Base-by-base conservation (phyloP, 202 grass and related monocot species). In the Brachypodium distachyon region DNA sequence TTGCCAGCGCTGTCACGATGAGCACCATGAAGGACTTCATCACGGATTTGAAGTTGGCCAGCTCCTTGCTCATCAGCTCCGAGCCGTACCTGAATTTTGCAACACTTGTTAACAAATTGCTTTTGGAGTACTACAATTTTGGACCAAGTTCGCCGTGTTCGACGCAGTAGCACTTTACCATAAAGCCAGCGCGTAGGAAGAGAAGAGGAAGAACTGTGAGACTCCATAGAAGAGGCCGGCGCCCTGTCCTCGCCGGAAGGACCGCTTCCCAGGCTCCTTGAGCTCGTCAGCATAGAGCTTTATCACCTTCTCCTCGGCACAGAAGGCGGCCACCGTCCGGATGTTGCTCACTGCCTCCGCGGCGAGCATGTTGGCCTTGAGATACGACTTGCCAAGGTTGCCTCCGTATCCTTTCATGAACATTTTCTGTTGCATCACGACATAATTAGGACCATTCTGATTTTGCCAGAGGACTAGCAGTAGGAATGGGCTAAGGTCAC, bases 11-110 rank as follows among this genome's bases (percentile, higher is more conserved):
- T 3, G 95, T 98, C 47, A 98, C 95, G 47, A 98, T 98, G 16
- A 98, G 89, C 69, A 98, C 95, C 95, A 98, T 98, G 95, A 98
- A 98, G 33, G 95, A 95, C 82, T 98, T 98, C 95, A 98, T 98
- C 33, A 98, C 87, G 1, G 95, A 92, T 79, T 94, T 94, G 83
- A 98, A 98, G 74, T 66, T 92, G 39, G 95, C 91, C 59, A 94
- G 62, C 77, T 87, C 95, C 85, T 86, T 90, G 51, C 89, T 81
- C 95, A 98, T 98, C 21, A 98, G 85, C 14, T 82, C 59, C 7
- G 95, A 95, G 5, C 95, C 95, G 14, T 98, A 98, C 95, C 95
- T 98, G 87, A 73, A 67, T 5, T 59, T 52, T 22, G 14, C 1
- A 60, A 59, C 67, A 53, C 57, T 53, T 77, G n/a, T n/a, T n/a